phyloP scores from a whole-genome alignment of 768 basidiomycete genomes.

The Mycena epipterygia region DNA sequence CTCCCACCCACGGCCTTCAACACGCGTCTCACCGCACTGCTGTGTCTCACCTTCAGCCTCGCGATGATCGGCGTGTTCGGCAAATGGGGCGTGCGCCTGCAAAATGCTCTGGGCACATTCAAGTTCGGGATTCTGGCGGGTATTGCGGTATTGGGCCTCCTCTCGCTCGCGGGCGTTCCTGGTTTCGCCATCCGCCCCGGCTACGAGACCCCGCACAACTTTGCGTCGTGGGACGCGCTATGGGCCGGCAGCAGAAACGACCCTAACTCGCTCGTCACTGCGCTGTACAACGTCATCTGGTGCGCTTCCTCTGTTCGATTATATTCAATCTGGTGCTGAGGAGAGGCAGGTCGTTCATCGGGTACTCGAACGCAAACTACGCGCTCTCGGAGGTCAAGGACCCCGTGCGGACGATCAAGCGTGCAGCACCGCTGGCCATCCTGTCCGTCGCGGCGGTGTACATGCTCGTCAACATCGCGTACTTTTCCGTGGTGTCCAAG shows the following conservation, averaged over 20 bases:
- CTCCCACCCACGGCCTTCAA: slow-evolving; percentile 40
- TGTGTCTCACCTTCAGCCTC: slow-evolving; percentile 52
- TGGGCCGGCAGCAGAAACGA: slow-evolving; percentile 59
- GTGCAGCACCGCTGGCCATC: slow-evolving; percentile 75
- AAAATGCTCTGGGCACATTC: slow-evolving; percentile 72
- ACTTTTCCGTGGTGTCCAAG: slow-evolving; percentile 76
- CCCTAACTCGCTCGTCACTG: slow-evolving; percentile 64
- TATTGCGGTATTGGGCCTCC: slow-evolving; percentile 58
- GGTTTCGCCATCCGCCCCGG: slow-evolving; percentile 53
- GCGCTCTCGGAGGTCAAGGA: slow-evolving; percentile 74
- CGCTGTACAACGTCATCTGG: slow-evolving; percentile 53
- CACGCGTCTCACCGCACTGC: slow-evolving; percentile 47
- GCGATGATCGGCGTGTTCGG: slow-evolving; percentile 59
- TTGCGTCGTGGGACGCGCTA: slow-evolving; percentile 45
- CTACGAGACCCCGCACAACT: slow-evolving; percentile 51
- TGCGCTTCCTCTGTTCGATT: not conserved
- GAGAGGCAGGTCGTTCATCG: slow-evolving; percentile 66
- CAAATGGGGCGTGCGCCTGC: slow-evolving; percentile 70
- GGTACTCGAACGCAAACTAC: slow-evolving; percentile 79
- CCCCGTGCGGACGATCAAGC: slow-evolving; percentile 71
- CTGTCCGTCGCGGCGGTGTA: slow-evolving; percentile 67
- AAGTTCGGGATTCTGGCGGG: slow-evolving; percentile 68
- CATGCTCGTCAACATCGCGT: slow-evolving; percentile 73
- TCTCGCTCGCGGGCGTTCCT: slow-evolving; percentile 65
- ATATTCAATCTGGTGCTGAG: too few species aligned